These are phyloP conservation scores for Tetradesmus obliquus DNA, from an alignment of 139 green algal species.

Conservation along the genomic window DNA sequence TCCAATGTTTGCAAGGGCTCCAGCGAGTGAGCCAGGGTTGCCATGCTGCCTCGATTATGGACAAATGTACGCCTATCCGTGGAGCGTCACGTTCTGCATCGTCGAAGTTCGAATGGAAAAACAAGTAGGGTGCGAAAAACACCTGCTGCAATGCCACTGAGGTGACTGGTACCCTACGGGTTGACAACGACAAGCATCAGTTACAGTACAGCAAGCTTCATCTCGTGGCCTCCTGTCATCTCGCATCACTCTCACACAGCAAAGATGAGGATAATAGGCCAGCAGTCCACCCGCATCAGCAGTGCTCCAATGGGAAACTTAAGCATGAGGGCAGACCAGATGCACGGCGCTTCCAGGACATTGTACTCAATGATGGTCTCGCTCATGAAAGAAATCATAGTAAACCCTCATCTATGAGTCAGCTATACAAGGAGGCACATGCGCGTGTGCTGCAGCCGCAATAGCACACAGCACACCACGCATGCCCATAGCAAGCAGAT, in stretches of 20 bases:
- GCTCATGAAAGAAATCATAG: neutral
- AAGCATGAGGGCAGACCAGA: neutral
- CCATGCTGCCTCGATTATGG: neutral
- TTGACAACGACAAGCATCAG: neutral
- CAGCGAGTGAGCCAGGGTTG: slow-evolving; percentile 10
- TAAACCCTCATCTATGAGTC: neutral
- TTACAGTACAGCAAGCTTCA: neutral
- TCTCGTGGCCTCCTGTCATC: neutral
- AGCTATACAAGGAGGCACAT: neutral
- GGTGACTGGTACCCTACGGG: neutral
- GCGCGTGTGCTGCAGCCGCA: neutral
- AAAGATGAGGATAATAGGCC: neutral
- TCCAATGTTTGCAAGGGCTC: slow-evolving; percentile 65
- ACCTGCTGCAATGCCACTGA: neutral
- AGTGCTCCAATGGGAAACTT: neutral
- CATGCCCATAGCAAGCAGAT: neutral
- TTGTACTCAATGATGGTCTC: neutral
- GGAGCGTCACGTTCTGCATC: too few relatives aligned
- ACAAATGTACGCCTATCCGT: neutral
- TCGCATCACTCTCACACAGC: neutral
- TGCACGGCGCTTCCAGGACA: neutral
- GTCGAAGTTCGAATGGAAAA: too few relatives aligned
- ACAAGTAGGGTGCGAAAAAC: neutral
- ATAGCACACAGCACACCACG: neutral
- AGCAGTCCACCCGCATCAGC: neutral